These are phyloP conservation scores for Botrytis squamosa DNA, from an alignment of 2,329 filamentous ascomycete species.

Conservation along the genomic window DNA sequence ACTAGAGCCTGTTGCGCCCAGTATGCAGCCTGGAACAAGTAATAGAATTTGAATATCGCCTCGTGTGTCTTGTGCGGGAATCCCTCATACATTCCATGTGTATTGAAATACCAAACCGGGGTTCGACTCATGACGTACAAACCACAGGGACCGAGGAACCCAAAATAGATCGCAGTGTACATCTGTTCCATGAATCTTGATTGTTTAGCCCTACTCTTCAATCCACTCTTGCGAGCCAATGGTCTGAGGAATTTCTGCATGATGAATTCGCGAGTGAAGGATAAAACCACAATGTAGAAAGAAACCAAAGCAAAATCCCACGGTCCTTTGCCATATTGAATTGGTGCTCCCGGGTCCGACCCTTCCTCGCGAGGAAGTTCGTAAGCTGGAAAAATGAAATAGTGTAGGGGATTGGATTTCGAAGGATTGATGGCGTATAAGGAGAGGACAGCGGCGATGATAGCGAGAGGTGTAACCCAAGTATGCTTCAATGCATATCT, in stretches of 20 bases:
- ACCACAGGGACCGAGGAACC: conserved; percentile 75
- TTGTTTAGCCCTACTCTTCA: conserved; percentile 74
- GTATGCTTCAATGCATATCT: conserved; percentile 53
- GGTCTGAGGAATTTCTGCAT: conserved; percentile 89
- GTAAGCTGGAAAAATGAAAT: conserved; percentile 89
- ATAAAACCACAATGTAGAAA: conserved; percentile 86
- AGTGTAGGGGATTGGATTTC: conserved; percentile 73
- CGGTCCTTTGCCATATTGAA: conserved; percentile 81
- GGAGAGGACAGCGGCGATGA: conserved; percentile 61
- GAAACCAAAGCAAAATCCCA: conserved; percentile 82
- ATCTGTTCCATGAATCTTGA: conserved; percentile 93
- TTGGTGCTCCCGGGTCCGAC: conserved; percentile 44
- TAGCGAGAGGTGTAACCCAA: conserved; percentile 63
- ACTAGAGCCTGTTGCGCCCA: conserved; percentile 95
- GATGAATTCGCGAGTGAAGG: conserved; percentile 90
- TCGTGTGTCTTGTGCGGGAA: conserved; percentile 84
- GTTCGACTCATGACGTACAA: conserved; percentile 88
- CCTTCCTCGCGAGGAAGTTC: conserved; percentile 55
- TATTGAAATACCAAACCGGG: conserved; percentile 95
- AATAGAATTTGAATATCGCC: conserved; percentile 86
- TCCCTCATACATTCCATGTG: conserved; percentile 80
- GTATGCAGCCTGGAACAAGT: conserved; percentile 88
- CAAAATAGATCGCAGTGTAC: conserved; percentile 91
- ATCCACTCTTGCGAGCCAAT: conserved; percentile 66
- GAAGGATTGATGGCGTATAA: conserved; percentile 74